Conservation (phyloP, 1,139 yeast species). For the Saccharomycopsis phalli region DNA sequence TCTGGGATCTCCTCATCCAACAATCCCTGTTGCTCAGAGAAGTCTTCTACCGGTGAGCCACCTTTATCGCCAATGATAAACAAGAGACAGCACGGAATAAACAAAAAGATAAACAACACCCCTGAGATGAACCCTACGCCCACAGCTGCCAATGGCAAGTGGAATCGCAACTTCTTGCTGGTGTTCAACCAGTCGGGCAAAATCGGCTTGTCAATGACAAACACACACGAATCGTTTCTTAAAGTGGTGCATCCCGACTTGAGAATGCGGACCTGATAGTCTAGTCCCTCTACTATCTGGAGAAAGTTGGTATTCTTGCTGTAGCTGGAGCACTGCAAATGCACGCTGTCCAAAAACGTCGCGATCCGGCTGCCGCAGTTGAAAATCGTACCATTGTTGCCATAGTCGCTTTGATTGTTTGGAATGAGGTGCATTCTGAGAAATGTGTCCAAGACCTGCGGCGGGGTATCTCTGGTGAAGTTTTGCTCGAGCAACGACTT, state of each 20-base stretch:
- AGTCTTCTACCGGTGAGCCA: neutral
- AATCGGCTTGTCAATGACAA: slow-evolving; percentile 63
- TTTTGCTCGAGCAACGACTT: slow-evolving; percentile 47
- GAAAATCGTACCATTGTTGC: slow-evolving; percentile 29
- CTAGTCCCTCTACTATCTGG: slow-evolving; percentile 41
- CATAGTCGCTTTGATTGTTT: slow-evolving; percentile 29
- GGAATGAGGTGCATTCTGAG: slow-evolving; percentile 66
- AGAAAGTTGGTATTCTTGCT: slow-evolving; percentile 27
- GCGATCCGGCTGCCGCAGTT: slow-evolving; percentile 37
- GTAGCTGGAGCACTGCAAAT: slow-evolving; percentile 35
- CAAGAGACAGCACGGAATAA: slow-evolving; percentile 31
- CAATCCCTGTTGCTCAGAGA: neutral
- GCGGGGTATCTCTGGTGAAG: slow-evolving; percentile 36
- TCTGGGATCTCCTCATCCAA: slow-evolving; percentile 4
- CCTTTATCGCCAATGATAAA: slow-evolving; percentile 23
- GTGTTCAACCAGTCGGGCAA: slow-evolving; percentile 54
- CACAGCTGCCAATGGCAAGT: slow-evolving; percentile 56
- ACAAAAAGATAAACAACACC: slow-evolving; percentile 30
- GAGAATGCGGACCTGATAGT: slow-evolving; percentile 57
- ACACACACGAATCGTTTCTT: slow-evolving; percentile 44
- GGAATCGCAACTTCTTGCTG: slow-evolving; percentile 42
- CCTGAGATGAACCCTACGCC: slow-evolving; percentile 61
- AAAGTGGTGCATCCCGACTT: slow-evolving; percentile 60
- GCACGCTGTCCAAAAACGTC: slow-evolving; percentile 37
- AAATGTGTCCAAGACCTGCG: slow-evolving; percentile 40